Percentiles rank a stretch among this genome's conserved stretches.
phyloP scores from a whole-genome alignment of 1,284 basidiomycete genomes.

The Rhodotorula glutinis region DNA sequence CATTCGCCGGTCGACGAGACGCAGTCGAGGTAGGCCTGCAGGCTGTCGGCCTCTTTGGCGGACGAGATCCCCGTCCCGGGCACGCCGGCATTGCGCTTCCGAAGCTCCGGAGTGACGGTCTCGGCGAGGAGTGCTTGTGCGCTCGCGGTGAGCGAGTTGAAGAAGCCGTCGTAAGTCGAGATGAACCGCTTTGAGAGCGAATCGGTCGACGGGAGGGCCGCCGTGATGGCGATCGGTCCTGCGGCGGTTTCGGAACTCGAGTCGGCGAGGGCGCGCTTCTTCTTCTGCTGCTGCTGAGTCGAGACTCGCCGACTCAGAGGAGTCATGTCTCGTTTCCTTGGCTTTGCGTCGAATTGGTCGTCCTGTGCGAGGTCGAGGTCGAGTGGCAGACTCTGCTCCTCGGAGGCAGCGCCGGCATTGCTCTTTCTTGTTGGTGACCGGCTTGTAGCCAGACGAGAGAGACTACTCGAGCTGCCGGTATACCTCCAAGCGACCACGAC shows the following conservation, averaged over 20 bases:
- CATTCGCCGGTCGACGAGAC: conserved; percentile 39
- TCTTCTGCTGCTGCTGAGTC: too few relatives aligned
- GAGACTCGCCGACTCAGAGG: background rate
- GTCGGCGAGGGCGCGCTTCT: background rate
- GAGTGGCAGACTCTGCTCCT: too few relatives aligned
- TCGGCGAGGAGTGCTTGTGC: background rate
- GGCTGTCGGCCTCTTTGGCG: conserved; percentile 22
- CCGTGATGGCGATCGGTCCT: conserved; percentile 4
- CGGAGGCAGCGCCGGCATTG: too few relatives aligned
- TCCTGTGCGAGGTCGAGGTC: too few relatives aligned
- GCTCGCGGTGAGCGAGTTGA: conserved; percentile 7
- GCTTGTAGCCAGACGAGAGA: too few relatives aligned
- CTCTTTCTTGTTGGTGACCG: too few relatives aligned
- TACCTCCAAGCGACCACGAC: background rate
- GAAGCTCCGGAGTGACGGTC: background rate
- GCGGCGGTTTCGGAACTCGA: too few relatives aligned
- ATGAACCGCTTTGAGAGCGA: conserved; percentile 6
- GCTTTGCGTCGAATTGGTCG: background rate
- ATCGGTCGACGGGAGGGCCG: background rate
- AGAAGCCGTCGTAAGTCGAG: background rate
- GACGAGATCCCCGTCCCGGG: conserved; percentile 42
- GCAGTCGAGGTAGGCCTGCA: conserved; percentile 45
- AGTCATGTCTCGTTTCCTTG: background rate
- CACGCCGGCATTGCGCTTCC: conserved; percentile 25
- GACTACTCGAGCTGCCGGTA: background rate